Conservation (phyloP, 441 rosid species). For the Mallotus repandus region DNA sequence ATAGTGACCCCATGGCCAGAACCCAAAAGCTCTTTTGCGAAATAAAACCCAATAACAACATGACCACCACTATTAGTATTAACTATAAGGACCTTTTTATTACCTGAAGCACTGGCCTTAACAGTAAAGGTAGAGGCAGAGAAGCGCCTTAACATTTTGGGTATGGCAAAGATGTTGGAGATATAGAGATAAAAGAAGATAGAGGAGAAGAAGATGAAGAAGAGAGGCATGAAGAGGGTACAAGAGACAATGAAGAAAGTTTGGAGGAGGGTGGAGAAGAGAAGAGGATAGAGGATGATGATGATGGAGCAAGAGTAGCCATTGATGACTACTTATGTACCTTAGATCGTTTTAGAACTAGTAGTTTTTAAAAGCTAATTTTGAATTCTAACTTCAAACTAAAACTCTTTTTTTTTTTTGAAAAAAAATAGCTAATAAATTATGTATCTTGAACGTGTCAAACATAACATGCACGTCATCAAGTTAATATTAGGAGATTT, state of each 20-base stretch:
- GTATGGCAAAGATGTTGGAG: constrained; percentile 30
- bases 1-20: constrained; percentile 75
- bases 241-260: constrained; percentile 20
- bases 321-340: constrained; percentile 23
- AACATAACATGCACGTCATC: too few species aligned
- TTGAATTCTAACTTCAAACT: neutral
- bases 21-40: constrained; percentile 80
- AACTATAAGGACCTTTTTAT: constrained; percentile 82
- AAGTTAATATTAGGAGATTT: too few species aligned
- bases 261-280: constrained; percentile 27
- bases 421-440: too few species aligned
- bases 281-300: constrained; percentile 45
- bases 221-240: constrained; percentile 28
- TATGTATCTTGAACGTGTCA: too few species aligned
- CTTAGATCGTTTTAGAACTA: constrained; percentile 35
- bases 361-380: constrained; percentile 23
- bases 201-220: constrained; percentile 33
- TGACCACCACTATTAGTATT: constrained; percentile 90
- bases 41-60: constrained; percentile 85
- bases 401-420: too few species aligned
- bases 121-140: constrained; percentile 40
- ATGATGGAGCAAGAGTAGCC: constrained; percentile 57
- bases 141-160: constrained; percentile 26
- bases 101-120: constrained; percentile 51
- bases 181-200: constrained; percentile 34